Evolutionary conservation across 2,329 filamentous ascomycete genomes (phyloP), one percentile per base, ranked within the genome.

Genomic region (Calonectria honghensis): DNA sequence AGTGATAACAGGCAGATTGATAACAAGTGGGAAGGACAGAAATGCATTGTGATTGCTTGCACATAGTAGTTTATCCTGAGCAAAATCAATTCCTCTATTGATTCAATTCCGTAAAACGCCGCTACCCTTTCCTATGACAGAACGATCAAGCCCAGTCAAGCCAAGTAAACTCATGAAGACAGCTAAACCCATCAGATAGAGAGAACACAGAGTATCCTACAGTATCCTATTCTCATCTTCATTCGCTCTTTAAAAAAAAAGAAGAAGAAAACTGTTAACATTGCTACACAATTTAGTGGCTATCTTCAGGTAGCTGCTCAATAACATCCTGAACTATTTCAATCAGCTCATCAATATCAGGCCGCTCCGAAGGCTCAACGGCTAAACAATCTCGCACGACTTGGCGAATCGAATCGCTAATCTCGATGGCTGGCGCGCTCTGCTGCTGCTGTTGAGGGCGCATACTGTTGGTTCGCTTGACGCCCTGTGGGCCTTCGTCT

Each of bases 291-390:
- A 63, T 45, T 76, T 79, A 82, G 71, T 79, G 75, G 54, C 76
- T 72, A 64, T 83, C 93, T 70, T 93, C 91, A 0, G 94, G 93
- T 77, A 95, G 83, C 70, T 90, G 87, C 41, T 90, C 89, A 80
- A 98, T 90, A 27, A 95, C 94, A 20, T 88, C 87, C 84, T 96
- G 91, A n/a, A 98, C 93, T 83, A 97, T 90, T 57, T 87, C 86
- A 79, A 97, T 97, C 84, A 98, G 86, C 85, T 97, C 93, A 80
- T 95, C 92, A 74, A 98, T 93, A 85, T 97, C 94, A 20, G 97
- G 97, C 77, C 97, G 89, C 83, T 98, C 96, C 4, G 90, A 91
- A 0, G 96, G 94, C 87, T 99, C 97, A 35, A 98, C 94, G 79
- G 89, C 91, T 82, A 99, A 87, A 85, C 97, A 99, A 82, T 91